Conservation (phyloP, 1,139 yeast species). For the Tardiomyces depauwii region DNA sequence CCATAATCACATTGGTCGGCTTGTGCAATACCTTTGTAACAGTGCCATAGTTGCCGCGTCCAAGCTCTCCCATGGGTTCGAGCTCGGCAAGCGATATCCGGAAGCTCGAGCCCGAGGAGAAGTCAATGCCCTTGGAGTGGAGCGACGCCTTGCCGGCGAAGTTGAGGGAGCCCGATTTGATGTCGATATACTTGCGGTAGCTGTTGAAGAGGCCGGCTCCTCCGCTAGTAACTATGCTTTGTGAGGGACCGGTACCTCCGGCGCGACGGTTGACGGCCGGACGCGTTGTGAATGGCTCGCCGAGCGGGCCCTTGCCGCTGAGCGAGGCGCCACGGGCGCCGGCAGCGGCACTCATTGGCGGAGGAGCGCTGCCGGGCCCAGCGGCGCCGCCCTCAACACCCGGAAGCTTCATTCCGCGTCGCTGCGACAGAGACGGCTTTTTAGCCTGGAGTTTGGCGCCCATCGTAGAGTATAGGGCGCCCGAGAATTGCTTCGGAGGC, state of each 20-base stretch:
- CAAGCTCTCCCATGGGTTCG: conserved; percentile 75
- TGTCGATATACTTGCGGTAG: conserved; percentile 79
- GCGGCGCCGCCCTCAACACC: background rate
- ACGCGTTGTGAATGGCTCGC: conserved; percentile 1
- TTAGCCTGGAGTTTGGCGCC: conserved; percentile 8
- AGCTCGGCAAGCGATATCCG: conserved; percentile 79
- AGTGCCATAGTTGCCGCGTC: conserved; percentile 92
- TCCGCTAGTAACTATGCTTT: background rate
- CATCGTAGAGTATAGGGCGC: conserved; percentile 8
- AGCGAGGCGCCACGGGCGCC: conserved; percentile 1
- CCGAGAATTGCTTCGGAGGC: conserved; percentile 4
- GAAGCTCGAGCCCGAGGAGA: conserved; percentile 79
- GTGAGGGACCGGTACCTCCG: background rate
- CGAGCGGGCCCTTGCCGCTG: conserved; percentile 4
- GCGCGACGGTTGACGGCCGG: conserved; percentile 1
- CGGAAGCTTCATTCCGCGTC: conserved; percentile 22
- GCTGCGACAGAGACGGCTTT: conserved; percentile 20
- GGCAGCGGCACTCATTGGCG: background rate
- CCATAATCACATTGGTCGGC: conserved; percentile 91
- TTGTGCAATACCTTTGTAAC: conserved; percentile 86
- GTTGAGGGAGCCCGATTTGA: conserved; percentile 81
- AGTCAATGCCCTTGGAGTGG: conserved; percentile 86
- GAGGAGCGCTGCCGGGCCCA: background rate
- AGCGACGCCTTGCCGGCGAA: conserved; percentile 90
- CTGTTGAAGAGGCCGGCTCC: conserved; percentile 43